phyloP scores from a whole-genome alignment of 345 rosid genomes.

The Iberis pinnata region DNA sequence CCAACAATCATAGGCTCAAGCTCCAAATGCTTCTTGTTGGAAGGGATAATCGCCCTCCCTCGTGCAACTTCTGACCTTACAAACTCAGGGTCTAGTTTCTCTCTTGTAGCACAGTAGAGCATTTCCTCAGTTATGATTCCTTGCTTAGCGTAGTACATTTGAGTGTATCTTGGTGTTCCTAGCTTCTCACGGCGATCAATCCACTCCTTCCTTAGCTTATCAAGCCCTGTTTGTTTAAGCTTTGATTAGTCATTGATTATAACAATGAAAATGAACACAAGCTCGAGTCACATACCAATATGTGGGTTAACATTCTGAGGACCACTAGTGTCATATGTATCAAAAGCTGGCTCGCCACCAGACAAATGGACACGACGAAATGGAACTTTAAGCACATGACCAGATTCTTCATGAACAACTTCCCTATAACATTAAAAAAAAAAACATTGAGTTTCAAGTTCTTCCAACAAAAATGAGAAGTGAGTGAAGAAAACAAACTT shows the following conservation, averaged over 20 bases:
- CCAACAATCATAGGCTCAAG: constrained; percentile 96
- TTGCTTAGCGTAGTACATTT: constrained; percentile 98
- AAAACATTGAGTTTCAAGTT: constrained; percentile 7
- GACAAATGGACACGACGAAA: constrained; percentile 75
- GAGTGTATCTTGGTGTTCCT: constrained; percentile 78
- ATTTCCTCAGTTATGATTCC: constrained; percentile 94
- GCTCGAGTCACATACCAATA: constrained; percentile 44
- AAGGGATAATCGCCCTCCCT: constrained; percentile 94
- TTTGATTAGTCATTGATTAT: neutral
- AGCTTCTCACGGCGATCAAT: constrained; percentile 68
- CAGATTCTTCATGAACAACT: constrained; percentile 69
- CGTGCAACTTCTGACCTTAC: constrained; percentile 96
- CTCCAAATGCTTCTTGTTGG: constrained; percentile 94
- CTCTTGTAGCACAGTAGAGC: constrained; percentile 84
- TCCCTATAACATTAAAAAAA: constrained; percentile 42
- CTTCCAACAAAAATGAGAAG: neutral
- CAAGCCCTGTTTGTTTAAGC: constrained; percentile 62
- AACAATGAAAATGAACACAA: too few relatives aligned
- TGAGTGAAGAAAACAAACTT: constrained; percentile 30
- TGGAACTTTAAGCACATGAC: constrained; percentile 84
- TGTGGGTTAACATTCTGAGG: constrained; percentile 76
- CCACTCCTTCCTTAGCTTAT: constrained; percentile 85
- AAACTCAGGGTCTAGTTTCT: constrained; percentile 94
- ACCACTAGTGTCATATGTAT: constrained; percentile 93
- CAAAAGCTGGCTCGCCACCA: constrained; percentile 81